Evolutionary conservation across 345 rosid genomes (phyloP), one percentile per base, ranked within the genome.

Genomic region (Hypericum androsaemum): DNA sequence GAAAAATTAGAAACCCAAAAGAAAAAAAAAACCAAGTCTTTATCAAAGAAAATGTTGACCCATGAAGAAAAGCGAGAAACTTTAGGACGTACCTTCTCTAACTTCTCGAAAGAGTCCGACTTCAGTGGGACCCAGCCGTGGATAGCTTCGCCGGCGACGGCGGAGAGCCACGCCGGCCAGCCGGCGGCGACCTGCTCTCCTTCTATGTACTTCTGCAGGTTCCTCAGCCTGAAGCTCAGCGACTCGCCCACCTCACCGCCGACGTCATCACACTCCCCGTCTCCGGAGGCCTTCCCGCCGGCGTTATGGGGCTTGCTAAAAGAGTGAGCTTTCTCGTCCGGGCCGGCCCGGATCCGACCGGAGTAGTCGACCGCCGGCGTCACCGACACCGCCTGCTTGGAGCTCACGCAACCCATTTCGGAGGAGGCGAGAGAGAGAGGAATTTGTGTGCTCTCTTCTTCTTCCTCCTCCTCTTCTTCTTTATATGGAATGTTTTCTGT

Each of bases 161-260:
- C 16, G 50, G 28, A 13, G 9, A 46, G 50, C 50, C 50, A 46
- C 10, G 50, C 16, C 0, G 50, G 50, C 50, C 50, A 46, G 22
- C 50, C 50, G 50, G 50, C 50, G 50, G 50, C 50, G 50, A 46
- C 22, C 50, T 46, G 50, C 50, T 46, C 50, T 0, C 17, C 50
- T 46, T 14, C 50, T 9, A 46, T 32, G 22, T 6, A 14, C 50
- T 32, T 43, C 28, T 46, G 17, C 10, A n/a, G 50, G 22, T 14
- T 7, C 17, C 28, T 14, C 7, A 12, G 14, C 17, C 50, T 46
- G 14, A 46, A 46, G 14, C 9, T 43, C 14, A 43, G 13, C 47
- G 47, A 43, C 14, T n/a, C 22, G 50, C 10, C 6, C 17, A 46
- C 12, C 50, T 46, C 50, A 4, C 17, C 32, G 15, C 50, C 28